Conservation (phyloP, 768 basidiomycete genomes). For the Udeniomyces megalosporus region DNA sequence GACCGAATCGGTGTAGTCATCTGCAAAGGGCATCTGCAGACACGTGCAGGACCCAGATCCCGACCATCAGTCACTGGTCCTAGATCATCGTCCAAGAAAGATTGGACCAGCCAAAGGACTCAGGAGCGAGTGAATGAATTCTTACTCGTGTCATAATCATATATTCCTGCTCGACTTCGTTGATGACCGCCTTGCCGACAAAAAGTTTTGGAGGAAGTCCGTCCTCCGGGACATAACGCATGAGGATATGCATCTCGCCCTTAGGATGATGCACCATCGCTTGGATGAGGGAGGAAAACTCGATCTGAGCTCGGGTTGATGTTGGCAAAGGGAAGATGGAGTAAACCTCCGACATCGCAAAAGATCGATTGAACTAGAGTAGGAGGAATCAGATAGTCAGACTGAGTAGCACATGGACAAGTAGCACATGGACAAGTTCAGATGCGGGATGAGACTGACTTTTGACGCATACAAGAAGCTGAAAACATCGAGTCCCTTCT, state of each 20-base stretch:
- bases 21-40: conserved; percentile 77
- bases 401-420: neutral
- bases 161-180: conserved; percentile 48
- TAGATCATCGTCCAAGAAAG: no score
- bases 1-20: conserved; percentile 70
- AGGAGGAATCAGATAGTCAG: neutral
- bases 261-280: conserved; percentile 45
- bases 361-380: conserved; percentile 60
- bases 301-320: conserved; percentile 56
- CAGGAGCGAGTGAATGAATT: no score
- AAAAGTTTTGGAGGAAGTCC: conserved; percentile 59
- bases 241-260: conserved; percentile 55
- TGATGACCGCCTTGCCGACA: conserved; percentile 33
- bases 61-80: no score
- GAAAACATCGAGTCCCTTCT: conserved; percentile 71
- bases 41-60: no score
- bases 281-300: conserved; percentile 69
- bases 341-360: conserved; percentile 65
- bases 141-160: conserved; percentile 67
- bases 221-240: conserved; percentile 62
- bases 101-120: no score
- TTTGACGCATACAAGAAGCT: conserved; percentile 59
- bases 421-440: neutral
- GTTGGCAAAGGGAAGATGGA: conserved; percentile 65
- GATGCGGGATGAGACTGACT: conserved; percentile 36